These are phyloP conservation scores for Luvunga scandens DNA, from an alignment of 345 rosid genomes.

Conservation along the genomic window DNA sequence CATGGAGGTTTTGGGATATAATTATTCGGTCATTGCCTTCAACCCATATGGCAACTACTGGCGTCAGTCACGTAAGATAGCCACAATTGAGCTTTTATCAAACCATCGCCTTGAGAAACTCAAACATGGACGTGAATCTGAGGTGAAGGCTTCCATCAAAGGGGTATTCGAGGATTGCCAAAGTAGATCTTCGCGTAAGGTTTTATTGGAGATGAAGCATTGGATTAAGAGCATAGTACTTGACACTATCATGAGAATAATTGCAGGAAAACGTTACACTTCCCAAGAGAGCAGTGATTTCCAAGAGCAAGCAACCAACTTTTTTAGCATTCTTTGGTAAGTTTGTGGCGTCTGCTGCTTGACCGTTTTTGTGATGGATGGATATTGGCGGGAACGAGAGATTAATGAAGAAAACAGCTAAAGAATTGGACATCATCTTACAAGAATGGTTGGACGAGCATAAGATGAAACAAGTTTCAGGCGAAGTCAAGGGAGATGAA, in stretches of 20 bases:
- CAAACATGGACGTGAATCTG: no score
- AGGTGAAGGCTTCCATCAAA: no score
- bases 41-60: no score
- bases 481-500: neutral
- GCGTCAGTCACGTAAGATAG: no score
- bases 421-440: neutral
- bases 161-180: no score
- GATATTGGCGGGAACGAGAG: neutral
- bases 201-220: neutral
- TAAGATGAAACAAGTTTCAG: neutral
- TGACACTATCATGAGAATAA: neutral
- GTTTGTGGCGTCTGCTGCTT: neutral
- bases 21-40: neutral
- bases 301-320: neutral
- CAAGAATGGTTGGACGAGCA: neutral
- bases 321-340: neutral
- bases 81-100: no score
- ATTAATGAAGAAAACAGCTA: neutral
- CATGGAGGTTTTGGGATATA: neutral
- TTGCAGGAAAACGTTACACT: neutral
- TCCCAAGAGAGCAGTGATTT: neutral
- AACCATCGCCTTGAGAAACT: no score
- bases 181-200: neutral
- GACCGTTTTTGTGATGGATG: neutral
- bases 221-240: neutral